A percentile compares a stretch with the other conserved stretches of the same genome.
These are phyloP conservation scores for Ophiocytium majus DNA, from an alignment of 352 stramenopile species.

Conservation along the genomic window DNA sequence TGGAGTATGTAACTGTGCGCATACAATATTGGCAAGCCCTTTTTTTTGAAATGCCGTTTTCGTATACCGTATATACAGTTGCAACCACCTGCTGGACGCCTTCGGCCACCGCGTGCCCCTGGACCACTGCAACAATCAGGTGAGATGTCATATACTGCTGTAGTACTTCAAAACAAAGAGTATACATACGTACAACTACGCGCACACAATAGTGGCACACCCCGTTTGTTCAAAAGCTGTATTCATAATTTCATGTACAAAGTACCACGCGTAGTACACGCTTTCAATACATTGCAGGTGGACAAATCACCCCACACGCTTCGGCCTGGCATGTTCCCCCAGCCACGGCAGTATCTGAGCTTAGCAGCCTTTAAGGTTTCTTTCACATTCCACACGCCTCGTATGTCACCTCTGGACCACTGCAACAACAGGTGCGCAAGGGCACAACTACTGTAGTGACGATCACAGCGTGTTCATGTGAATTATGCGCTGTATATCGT, in stretches of 20 bases:
- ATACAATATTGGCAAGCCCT: neutral
- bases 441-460: neutral
- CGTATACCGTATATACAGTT: slow-evolving; percentile 51
- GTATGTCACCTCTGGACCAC: slow-evolving; percentile 47
- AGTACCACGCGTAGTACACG: slow-evolving; percentile 38
- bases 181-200: slow-evolving; percentile 52
- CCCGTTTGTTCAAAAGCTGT: no score
- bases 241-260: slow-evolving; percentile 57
- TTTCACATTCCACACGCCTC: no score
- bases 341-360: no score
- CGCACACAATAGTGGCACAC: neutral
- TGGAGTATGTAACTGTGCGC: slow-evolving; percentile 69
- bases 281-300: slow-evolving; percentile 25
- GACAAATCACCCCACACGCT: no score
- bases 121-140: slow-evolving; percentile 60
- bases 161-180: slow-evolving; percentile 65
- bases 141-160: slow-evolving; percentile 15
- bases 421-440: slow-evolving; percentile 60
- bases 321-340: no score
- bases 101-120: slow-evolving; percentile 41
- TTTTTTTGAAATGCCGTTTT: no score
- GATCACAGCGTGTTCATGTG: no score
- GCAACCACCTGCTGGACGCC: slow-evolving; percentile 52
- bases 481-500: no score
- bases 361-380: no score